These are phyloP conservation scores for Sanghuangporus sanghuang DNA, from an alignment of 1,284 basidiomycete genomes.

Conservation along the genomic window DNA sequence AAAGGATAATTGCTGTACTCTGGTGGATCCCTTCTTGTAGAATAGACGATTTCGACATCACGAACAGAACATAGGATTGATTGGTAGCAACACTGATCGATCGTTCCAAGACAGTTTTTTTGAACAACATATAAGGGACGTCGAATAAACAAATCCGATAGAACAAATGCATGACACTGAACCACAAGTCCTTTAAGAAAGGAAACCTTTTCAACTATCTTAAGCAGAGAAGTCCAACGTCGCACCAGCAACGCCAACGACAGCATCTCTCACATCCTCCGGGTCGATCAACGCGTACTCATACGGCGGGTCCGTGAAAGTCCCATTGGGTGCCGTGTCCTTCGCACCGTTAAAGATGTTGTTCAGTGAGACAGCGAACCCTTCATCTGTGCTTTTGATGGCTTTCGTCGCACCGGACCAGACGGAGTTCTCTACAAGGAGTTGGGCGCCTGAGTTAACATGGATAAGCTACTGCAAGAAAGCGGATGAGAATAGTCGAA, in stretches of 20 bases:
- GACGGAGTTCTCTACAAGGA: slow-evolving; percentile 44
- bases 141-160: too few species aligned
- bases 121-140: too few species aligned
- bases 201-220: too few species aligned
- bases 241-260: slow-evolving; percentile 32
- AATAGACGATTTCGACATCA: too few species aligned
- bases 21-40: too few species aligned
- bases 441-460: slow-evolving; percentile 31
- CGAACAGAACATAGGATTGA: too few species aligned
- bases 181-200: too few species aligned
- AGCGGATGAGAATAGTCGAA: not conserved
- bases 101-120: too few species aligned
- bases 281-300: slow-evolving; percentile 29
- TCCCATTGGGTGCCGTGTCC: slow-evolving; percentile 32
- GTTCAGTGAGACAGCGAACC: slow-evolving; percentile 35
- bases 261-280: slow-evolving; percentile 27
- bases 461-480: not conserved
- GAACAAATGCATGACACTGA: too few species aligned
- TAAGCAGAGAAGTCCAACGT: slow-evolving; percentile 31
- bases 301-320: slow-evolving; percentile 35
- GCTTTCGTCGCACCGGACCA: slow-evolving; percentile 34
- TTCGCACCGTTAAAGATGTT: slow-evolving; percentile 21
- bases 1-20: too few species aligned
- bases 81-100: too few species aligned
- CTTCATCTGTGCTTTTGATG: slow-evolving; percentile 37